phyloP scores from a whole-genome alignment of 2,329 filamentous ascomycete genomes.

The Scolecobasidium constrictum region DNA sequence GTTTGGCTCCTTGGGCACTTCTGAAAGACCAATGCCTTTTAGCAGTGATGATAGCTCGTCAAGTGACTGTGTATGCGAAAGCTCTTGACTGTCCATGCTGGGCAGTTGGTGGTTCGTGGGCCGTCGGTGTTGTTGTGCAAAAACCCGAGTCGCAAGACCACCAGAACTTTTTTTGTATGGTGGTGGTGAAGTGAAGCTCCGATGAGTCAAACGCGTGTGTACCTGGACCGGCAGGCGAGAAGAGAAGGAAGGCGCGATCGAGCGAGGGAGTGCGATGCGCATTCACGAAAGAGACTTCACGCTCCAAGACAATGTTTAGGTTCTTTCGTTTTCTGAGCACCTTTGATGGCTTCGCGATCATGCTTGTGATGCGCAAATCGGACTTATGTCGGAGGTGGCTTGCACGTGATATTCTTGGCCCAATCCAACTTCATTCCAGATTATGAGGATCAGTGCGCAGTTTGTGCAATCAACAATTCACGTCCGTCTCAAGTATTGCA shows the following conservation, averaged over 20 bases:
- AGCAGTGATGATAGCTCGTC: slow-evolving; percentile 27
- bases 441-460: too few relatives aligned
- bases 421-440: too few relatives aligned
- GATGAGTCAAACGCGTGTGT: not conserved
- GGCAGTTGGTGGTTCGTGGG: not conserved
- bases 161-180: too few relatives aligned
- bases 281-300: too few relatives aligned
- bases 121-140: not conserved
- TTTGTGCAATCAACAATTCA: too few relatives aligned
- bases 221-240: not conserved
- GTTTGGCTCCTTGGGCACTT: slow-evolving; percentile 27
- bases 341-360: too few relatives aligned
- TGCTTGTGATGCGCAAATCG: too few relatives aligned
- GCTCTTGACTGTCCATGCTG: slow-evolving; percentile 9
- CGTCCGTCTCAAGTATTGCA: too few relatives aligned
- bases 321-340: too few relatives aligned
- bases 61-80: slow-evolving; percentile 13
- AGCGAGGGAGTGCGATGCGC: not conserved
- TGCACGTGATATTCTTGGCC: not conserved
- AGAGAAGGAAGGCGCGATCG: not conserved
- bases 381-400: not conserved
- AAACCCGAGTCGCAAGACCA: too few relatives aligned
- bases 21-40: slow-evolving; percentile 24
- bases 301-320: too few relatives aligned
- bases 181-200: too few relatives aligned